A percentile compares a stretch with the other conserved stretches of the same genome.
These are phyloP conservation scores for Macadamia integrifolia DNA, from an alignment of 164 flowering plant genomes.

Conservation along the genomic window DNA sequence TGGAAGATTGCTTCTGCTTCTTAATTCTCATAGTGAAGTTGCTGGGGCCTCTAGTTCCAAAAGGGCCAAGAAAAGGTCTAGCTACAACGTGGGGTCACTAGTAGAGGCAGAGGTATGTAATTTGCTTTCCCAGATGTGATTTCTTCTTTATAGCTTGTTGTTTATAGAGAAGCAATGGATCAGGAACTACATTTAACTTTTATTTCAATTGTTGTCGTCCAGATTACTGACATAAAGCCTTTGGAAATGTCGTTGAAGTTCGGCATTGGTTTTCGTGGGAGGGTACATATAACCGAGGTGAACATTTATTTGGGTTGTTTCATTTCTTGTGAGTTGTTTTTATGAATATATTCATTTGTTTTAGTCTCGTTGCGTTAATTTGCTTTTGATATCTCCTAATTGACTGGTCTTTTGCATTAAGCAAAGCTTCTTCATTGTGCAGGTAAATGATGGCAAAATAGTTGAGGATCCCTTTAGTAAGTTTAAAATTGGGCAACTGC, in stretches of 20 bases:
- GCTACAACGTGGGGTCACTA: constrained; percentile 60
- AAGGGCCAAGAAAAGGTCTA: constrained; percentile 63
- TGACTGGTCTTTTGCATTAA: neutral
- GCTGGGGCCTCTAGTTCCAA: constrained; percentile 61
- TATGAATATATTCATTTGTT: neutral
- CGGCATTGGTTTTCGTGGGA: constrained; percentile 69
- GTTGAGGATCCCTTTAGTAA: constrained; percentile 52
- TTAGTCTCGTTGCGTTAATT: too few species aligned
- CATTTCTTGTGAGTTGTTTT: neutral
- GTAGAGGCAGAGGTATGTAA: constrained; percentile 81
- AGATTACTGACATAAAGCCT: constrained; percentile 78
- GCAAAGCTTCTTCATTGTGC: constrained; percentile 8
- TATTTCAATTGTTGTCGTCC: constrained; percentile 8
- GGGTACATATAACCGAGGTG: constrained; percentile 94
- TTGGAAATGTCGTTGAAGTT: constrained; percentile 76
- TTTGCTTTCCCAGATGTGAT: too few species aligned
- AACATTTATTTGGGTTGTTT: neutral
- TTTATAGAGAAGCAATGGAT: neutral
- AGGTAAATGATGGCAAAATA: constrained; percentile 48
- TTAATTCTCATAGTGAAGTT: constrained; percentile 49
- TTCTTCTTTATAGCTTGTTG: neutral
- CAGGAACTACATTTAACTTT: neutral
- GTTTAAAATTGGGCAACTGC: constrained; percentile 65
- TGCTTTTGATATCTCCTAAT: neutral
- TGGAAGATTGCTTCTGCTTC: constrained; percentile 76